Conservation (phyloP, 1,284 basidiomycete genomes). For the Rhodotorula sp. region DNA sequence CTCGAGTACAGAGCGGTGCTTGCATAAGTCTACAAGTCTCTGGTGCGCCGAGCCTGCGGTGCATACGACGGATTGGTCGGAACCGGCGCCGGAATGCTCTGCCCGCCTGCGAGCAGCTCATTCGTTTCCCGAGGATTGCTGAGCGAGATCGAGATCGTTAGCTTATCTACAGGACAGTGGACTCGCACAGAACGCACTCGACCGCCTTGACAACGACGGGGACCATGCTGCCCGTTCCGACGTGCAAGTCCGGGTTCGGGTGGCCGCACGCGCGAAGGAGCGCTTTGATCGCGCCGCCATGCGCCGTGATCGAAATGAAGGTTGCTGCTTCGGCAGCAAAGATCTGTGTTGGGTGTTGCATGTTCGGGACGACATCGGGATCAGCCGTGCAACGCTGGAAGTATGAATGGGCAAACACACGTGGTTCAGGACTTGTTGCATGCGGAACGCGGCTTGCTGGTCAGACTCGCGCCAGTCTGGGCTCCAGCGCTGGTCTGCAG, state of each 20-base stretch:
- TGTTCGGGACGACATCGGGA: too few relatives aligned
- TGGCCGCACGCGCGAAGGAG: constrained; percentile 47
- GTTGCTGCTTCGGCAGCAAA: constrained; percentile 46
- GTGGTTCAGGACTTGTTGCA: constrained; percentile 14
- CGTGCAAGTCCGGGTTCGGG: constrained; percentile 24
- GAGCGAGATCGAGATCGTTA: not conserved
- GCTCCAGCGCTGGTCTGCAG: constrained; percentile 49
- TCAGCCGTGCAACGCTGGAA: not conserved
- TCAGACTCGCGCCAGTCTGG: constrained; percentile 66
- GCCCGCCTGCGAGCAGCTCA: constrained; percentile 16
- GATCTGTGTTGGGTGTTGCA: constrained; percentile 30
- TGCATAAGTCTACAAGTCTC: too few relatives aligned
- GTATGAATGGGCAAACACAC: not conserved
- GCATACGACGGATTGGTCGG: too few relatives aligned
- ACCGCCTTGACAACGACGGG: constrained; percentile 39
- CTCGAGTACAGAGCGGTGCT: too few relatives aligned
- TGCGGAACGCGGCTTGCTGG: constrained; percentile 60
- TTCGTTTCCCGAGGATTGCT: constrained; percentile 3
- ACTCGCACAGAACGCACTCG: not conserved
- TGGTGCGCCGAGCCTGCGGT: too few relatives aligned
- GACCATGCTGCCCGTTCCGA: constrained; percentile 46
- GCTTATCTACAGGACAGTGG: not conserved
- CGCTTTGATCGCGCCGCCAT: constrained; percentile 52
- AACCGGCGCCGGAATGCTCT: constrained; percentile 5
- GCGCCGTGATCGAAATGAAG: constrained; percentile 55